Evolutionary conservation across 108 stramenopile species (phyloP).

Genomic region (Nitzschia sp.): DNA sequence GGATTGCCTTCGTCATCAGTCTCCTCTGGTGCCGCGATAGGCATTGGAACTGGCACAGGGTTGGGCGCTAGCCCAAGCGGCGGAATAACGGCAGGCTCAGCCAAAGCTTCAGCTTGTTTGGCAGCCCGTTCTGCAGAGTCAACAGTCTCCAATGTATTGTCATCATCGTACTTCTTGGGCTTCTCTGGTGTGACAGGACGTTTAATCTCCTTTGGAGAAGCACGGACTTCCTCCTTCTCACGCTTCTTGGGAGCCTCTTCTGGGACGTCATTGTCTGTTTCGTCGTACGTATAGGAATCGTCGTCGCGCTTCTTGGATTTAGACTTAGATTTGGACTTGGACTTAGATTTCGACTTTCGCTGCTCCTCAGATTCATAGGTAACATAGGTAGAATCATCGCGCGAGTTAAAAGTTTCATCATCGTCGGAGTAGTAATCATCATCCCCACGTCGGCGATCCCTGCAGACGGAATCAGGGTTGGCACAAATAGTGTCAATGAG

Average conservation of each 20-base stretch:
- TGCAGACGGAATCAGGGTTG: constrained; percentile 58
- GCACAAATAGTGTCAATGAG: constrained; percentile 85
- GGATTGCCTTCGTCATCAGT: constrained; percentile 45
- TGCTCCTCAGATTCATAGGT: constrained; percentile 57
- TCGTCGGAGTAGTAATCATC: constrained; percentile 70
- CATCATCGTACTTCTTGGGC: constrained; percentile 55
- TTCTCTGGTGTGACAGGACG: constrained; percentile 19
- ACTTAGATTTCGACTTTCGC: constrained; percentile 27
- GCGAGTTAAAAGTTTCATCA: constrained; percentile 40
- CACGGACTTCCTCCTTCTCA: constrained; percentile 22
- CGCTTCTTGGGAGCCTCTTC: constrained; percentile 21
- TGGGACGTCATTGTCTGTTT: constrained; percentile 38
- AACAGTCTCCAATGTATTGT: constrained; percentile 54
- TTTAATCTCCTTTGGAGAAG: constrained; percentile 25
- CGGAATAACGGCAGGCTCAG: constrained; percentile 22
- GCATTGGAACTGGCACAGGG: constrained; percentile 28
- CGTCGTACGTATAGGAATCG: constrained; percentile 18
- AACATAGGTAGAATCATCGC: constrained; percentile 73
- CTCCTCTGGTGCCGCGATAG: constrained; percentile 11
- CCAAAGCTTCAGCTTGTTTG: constrained; percentile 14
- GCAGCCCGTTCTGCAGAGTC: constrained; percentile 41
- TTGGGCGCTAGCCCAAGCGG: constrained; percentile 42
- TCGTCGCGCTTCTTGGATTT: constrained; percentile 18
- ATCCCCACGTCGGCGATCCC: constrained; percentile 57
- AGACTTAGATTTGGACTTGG: constrained; percentile 25